Evolutionary conservation across 1,284 basidiomycete species (phyloP).

Genomic region (Ceraceosorus guamensis): DNA sequence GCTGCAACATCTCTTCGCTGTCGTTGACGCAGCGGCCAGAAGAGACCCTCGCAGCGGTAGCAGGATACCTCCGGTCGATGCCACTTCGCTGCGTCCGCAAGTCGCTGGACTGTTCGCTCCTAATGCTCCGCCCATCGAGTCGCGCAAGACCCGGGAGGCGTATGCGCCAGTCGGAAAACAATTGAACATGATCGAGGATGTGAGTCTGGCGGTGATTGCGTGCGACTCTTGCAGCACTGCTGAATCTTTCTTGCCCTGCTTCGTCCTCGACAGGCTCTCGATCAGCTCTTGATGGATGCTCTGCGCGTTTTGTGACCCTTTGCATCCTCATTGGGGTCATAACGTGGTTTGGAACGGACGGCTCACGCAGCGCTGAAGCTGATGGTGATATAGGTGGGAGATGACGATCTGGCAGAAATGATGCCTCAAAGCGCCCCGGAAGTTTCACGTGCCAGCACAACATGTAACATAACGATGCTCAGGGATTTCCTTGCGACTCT

Average conservation of each 20-base stretch:
- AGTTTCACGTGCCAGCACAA: too few species aligned
- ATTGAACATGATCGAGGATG: constrained; percentile 21
- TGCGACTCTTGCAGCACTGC: background rate
- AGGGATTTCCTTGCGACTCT: too few species aligned
- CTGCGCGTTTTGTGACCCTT: constrained; percentile 20
- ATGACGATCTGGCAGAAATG: too few species aligned
- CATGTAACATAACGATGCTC: too few species aligned
- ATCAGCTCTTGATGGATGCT: constrained; percentile 18
- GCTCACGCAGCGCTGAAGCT: too few species aligned
- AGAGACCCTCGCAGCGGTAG: constrained; percentile 20
- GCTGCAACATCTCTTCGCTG: constrained; percentile 31
- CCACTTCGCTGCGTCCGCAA: constrained; percentile 11
- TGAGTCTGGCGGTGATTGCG: background rate
- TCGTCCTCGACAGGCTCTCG: constrained; percentile 5
- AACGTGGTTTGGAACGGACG: too few species aligned
- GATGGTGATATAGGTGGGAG: too few species aligned
- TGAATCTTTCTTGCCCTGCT: too few species aligned
- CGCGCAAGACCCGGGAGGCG: constrained; percentile 16
- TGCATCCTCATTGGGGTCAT: too few species aligned
- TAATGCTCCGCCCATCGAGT: constrained; percentile 18
- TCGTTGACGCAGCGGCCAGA: constrained; percentile 35
- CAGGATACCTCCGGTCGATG: constrained; percentile 12
- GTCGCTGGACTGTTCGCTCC: constrained; percentile 27
- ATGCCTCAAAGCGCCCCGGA: too few species aligned
- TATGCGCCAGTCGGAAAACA: constrained; percentile 17